Evolutionary conservation across 495 filamentous ascomycete genomes (phyloP).

Genomic region (Thozetella sp.): DNA sequence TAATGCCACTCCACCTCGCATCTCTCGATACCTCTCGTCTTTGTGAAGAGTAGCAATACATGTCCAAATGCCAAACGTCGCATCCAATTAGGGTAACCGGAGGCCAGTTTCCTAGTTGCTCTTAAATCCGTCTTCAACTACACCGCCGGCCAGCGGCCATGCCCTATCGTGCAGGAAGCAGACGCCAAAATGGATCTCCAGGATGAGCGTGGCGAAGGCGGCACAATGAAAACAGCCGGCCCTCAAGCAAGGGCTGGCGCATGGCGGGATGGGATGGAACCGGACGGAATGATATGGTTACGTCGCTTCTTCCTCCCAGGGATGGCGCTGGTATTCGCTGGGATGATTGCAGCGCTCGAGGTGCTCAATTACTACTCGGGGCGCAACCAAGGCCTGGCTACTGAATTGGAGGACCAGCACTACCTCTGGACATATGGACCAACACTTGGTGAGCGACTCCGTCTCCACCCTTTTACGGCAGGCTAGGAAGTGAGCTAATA

Average conservation of each 20-base stretch:
- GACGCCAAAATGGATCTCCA: no score
- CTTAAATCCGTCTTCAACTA: no score
- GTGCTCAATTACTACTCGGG: background rate
- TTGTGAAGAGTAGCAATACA: no score
- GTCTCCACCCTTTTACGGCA: background rate
- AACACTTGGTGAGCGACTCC: background rate
- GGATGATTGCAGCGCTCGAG: background rate
- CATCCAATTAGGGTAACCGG: no score
- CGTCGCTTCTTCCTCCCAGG: background rate
- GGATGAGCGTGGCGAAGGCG: no score
- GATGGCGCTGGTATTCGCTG: background rate
- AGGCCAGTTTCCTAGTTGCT: no score
- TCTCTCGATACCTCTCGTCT: no score
- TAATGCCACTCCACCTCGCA: no score
- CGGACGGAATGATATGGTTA: background rate
- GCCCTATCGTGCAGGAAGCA: no score
- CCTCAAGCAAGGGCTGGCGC: background rate
- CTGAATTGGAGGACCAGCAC: background rate
- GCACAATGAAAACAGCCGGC: no score
- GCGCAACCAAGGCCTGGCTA: background rate
- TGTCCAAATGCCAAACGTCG: no score
- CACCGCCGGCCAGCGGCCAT: no score
- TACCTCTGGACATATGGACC: constrained; percentile 1
- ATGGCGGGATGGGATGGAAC: background rate
- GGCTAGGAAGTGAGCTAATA: background rate